These are phyloP conservation scores for Botrytis galanthina DNA, from an alignment of 2,329 filamentous ascomycete species.

Conservation along the genomic window DNA sequence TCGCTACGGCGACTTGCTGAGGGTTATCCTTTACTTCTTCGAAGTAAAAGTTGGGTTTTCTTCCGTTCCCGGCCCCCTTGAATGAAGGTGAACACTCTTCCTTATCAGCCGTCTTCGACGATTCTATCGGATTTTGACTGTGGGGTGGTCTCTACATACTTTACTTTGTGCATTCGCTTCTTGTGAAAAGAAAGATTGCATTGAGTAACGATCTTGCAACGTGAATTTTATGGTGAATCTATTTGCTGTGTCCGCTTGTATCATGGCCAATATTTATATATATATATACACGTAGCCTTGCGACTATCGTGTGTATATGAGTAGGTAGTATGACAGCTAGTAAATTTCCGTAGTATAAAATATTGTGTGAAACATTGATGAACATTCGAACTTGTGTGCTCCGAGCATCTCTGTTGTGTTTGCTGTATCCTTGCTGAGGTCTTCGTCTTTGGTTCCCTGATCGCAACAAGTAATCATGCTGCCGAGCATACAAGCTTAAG, in stretches of 20 bases:
- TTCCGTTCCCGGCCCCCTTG: slow-evolving; percentile 46
- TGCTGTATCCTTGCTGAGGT: neutral
- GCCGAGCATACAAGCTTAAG: neutral
- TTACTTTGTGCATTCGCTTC: neutral
- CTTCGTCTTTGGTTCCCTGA: neutral
- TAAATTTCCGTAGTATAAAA: neutral
- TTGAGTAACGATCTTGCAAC: neutral
- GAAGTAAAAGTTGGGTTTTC: slow-evolving; percentile 38
- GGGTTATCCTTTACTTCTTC: slow-evolving; percentile 37
- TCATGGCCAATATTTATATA: no score
- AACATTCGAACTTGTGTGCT: neutral
- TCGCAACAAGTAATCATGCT: neutral
- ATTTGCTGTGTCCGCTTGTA: neutral
- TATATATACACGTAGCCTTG: neutral
- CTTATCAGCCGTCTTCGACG: slow-evolving; percentile 43
- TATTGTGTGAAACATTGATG: neutral
- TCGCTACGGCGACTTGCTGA: slow-evolving; percentile 44
- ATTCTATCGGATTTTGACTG: slow-evolving; percentile 43
- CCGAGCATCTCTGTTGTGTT: neutral
- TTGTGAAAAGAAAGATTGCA: no score
- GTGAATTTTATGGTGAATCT: neutral
- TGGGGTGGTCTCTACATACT: slow-evolving; percentile 44
- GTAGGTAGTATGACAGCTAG: neutral
- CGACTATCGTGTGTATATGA: neutral
- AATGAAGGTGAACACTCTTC: slow-evolving; percentile 44